Base-by-base conservation (phyloP, 176 grass and related monocot genomes). In the Ampelocalamus luodianensis region DNA sequence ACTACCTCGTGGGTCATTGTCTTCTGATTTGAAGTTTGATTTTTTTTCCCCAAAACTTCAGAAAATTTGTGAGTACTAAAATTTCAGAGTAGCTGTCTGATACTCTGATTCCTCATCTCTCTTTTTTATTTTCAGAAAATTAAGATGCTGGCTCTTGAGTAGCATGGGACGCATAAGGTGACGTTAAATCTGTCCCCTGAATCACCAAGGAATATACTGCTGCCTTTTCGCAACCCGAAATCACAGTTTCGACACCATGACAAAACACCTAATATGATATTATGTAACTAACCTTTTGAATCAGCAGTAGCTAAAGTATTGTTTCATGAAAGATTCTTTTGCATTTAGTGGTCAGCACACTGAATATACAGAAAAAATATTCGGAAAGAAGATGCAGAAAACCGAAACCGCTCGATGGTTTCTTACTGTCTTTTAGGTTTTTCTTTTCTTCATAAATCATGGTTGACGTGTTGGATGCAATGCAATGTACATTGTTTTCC, bases 131-230 rank as follows among this genome's bases (percentile, higher is more conserved):
- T 39, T 66, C 24, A 48, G 4, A 86, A 79, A 65, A 86, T 38
- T 69, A 36, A 20, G 36, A n/a, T 83, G 45, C 22, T 83, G 83
- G 27, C 58, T 90, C 74, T 83, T 68, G 87, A 83, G 74, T 36
- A 74, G 73, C 55, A 83, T 70, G 75, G 15, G 22, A 5, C 13
- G 56, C 68, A 48, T 65, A 58, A 46, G 20, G 26, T 70, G 71
- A 76, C 15, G 68, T 64, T 55, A 77, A 80, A 79, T 61, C 59
- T 68, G 79, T 7, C 84, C 72, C 85, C 67, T 66, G 75, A 53
- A 83, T 87, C 74, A 63, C 34, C 1, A 24, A 79, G 73, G 80
- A 86, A 90, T 90, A 90, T 75, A 27, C 65, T 20, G 68, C 65
- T 20, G 68, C 68, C 85, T 78, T 62, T 83, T 83, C 66, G 6